Evolutionary conservation across 306 rosid species (phyloP), one percentile per base, ranked within the genome.

Genomic region (Notholithocarpus densiflorus): DNA sequence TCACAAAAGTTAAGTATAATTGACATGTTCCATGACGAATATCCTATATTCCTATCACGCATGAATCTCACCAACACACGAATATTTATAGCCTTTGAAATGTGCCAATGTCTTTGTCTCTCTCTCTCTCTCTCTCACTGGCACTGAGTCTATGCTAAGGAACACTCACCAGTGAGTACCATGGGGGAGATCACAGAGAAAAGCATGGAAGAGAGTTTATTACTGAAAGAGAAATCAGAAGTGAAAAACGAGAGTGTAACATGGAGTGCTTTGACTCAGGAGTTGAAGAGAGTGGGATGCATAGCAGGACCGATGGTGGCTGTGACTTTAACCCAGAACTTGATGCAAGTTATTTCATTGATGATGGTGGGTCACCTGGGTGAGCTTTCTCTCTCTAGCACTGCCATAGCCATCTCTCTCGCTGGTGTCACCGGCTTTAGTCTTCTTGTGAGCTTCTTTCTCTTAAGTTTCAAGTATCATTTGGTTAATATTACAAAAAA

Each of bases 331-430:
- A 83, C 97, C 0, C 93, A 89, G 43, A 86, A 57, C 66, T 8
- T 89, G 74, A 78, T 89, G 75, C 92, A 87, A 68, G 78, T 84
- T n/a, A 79, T 88, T 43, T 77, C 97, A 1, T 78, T 52, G 9
- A 89, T 92, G 91, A 84, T 89, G 75, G 86, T 82, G 14, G 97
- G 97, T 68, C 97, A 91, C 29, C 78, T 89, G 1, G 75, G 85
- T 15, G 81, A 87, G 45, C 91, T 91, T n/a, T 78, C 85, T 72
- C 92, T 89, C 82, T 78, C 95, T 18, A 71, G 90, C 77, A 64
- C 88, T 31, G 75, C 90, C 75, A 74, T 91, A 1, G 89, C 91
- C 70, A 69, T 85, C 62, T 90, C 95, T 37, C 77, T 90, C 4
- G 29, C 88, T 2, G 52, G 45, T 0, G 93, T 86, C 84, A 80